Conservation (phyloP, 169 alveolate genomes). For the Eimeria sp. region DNA sequence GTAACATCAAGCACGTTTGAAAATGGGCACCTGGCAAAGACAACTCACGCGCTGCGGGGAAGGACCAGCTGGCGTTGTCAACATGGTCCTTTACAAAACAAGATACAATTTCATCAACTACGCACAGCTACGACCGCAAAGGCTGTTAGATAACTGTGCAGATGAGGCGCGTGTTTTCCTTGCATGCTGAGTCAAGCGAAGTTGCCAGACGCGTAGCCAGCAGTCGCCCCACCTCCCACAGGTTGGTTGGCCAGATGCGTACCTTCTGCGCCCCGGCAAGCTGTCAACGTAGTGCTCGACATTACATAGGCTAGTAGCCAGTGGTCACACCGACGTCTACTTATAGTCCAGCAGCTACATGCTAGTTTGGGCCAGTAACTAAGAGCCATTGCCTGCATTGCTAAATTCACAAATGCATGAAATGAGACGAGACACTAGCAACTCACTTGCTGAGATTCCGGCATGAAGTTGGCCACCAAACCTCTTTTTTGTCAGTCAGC, state of each 20-base stretch:
- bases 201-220: background rate
- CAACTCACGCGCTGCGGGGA: constrained; percentile 13
- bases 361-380: background rate
- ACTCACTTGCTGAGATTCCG: background rate
- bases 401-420: background rate
- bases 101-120: background rate
- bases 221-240: background rate
- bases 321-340: background rate
- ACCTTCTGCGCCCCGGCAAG: background rate
- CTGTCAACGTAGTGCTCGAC: background rate
- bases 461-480: background rate
- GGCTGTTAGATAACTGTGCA: background rate
- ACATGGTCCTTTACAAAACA: background rate
- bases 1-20: background rate
- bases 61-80: background rate
- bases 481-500: background rate
- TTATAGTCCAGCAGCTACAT: background rate
- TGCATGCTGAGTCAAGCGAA: background rate
- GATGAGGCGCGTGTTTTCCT: background rate
- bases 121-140: background rate
- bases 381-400: background rate
- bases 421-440: background rate
- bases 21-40: background rate
- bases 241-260: background rate
- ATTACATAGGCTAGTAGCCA: background rate